These are phyloP conservation scores for Kwoniella dejecticola DNA, from an alignment of 768 basidiomycete species.

Conservation along the genomic window DNA sequence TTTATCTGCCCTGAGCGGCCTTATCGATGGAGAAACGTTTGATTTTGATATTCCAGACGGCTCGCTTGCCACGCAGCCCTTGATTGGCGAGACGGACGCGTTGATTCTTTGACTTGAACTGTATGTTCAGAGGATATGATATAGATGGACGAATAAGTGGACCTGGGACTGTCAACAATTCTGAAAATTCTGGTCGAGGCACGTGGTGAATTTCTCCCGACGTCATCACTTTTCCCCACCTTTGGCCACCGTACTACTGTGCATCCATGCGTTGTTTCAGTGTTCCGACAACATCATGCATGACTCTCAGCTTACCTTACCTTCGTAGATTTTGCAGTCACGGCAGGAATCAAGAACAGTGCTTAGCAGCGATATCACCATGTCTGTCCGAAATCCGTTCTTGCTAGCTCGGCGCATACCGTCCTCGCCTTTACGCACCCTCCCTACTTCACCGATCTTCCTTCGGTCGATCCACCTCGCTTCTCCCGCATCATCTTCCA, in stretches of 20 bases:
- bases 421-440: neutral
- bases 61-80: too few relatives aligned
- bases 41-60: too few relatives aligned
- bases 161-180: slow-evolving; percentile 6
- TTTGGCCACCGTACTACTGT: neutral
- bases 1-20: too few relatives aligned
- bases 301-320: neutral
- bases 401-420: neutral
- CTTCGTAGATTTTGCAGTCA: too few relatives aligned
- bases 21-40: too few relatives aligned
- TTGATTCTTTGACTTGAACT: too few relatives aligned
- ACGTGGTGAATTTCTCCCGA: slow-evolving; percentile 1
- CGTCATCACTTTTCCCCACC: slow-evolving; percentile 16
- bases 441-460: neutral
- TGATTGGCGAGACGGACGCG: too few relatives aligned
- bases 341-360: too few relatives aligned
- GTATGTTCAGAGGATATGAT: neutral
- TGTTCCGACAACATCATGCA: neutral
- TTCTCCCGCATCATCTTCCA: neutral
- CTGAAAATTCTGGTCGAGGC: neutral
- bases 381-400: slow-evolving; percentile 3
- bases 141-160: neutral
- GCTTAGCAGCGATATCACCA: too few relatives aligned
- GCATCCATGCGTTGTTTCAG: slow-evolving; percentile 4
- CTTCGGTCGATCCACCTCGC: slow-evolving; percentile 4